Evolutionary conservation across 305 asterid species (phyloP), one percentile per base, ranked within the genome.

Genomic region (Fraxinus dipetala): DNA sequence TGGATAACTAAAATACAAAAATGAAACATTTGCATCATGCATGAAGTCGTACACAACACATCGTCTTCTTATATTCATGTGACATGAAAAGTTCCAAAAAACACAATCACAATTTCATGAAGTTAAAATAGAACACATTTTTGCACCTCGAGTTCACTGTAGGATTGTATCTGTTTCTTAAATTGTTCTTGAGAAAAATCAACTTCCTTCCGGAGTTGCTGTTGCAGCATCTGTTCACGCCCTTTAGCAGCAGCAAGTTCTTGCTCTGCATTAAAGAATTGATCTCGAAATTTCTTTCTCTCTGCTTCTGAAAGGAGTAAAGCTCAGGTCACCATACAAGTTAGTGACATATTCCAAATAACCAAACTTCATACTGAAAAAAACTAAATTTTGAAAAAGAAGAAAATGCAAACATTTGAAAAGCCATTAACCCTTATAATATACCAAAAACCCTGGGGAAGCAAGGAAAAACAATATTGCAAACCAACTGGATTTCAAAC

Each of bases 191-290:
- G 95, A 81, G 93, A 94, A 87, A 89, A 88, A 83, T 87, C 90
- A 80, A 93, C 84, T 88, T 91, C 99, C 87, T 90, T 92, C 87
- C 82, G 80, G 18, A 92, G 91, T 86, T 89, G 97, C 78, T 92
- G 94, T 82, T 93, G 97, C 81, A 93, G 88, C 73, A 83, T 83
- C 83, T 91, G 93, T 83, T 94, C 97, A 69, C 96, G 95, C 75
- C 91, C 92, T 89, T 87, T 94, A 84, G 97, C 91, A 90, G 98
- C 97, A 87, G 97, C 97, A 80, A 94, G 89, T 87, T 96, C 99
- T 89, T 96, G 98, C 89, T 94, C 97, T 10, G 90, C 89, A 79
- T 91, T 84, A 77, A 90, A 81, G 80, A 90, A 86, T 88, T 91
- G 91, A 81, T 87, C 95, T 34, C 85, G 94, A 36, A 91, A 90